Percentiles rank a stretch among this genome's conserved stretches.
Conservation (phyloP, 345 rosid genomes). For the Cardamine chenopodiifolia region DNA sequence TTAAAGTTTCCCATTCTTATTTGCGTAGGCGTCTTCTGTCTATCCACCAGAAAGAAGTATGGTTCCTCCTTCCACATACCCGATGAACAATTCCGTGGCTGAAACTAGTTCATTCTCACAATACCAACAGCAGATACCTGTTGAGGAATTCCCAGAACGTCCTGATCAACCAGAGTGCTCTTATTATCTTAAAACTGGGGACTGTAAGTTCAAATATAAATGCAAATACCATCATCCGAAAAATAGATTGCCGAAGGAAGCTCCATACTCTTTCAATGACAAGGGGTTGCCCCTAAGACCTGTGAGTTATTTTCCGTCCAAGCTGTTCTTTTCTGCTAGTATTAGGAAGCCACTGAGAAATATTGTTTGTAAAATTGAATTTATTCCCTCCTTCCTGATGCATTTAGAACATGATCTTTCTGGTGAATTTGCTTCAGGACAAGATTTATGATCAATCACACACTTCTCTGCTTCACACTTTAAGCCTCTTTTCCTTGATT, state of each 20-base stretch:
- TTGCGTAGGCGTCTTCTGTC: conserved; percentile 65
- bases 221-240: conserved; percentile 98
- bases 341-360: conserved; percentile 12
- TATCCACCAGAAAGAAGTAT: conserved; percentile 61
- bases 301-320: conserved; percentile 55
- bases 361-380: background rate
- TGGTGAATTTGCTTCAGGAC: conserved; percentile 2
- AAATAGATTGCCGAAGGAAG: conserved; percentile 52
- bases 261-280: conserved; percentile 69
- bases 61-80: conserved; percentile 58
- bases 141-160: conserved; percentile 89
- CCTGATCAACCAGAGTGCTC: conserved; percentile 94
- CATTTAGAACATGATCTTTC: conserved; percentile 12
- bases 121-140: conserved; percentile 56
- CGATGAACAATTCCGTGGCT: conserved; percentile 46
- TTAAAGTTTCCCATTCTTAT: conserved; percentile 25
- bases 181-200: conserved; percentile 85
- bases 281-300: conserved; percentile 98
- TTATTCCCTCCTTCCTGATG: conserved; percentile 10
- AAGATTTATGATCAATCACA: background rate
- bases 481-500: background rate
- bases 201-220: conserved; percentile 82
- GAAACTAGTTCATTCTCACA: conserved; percentile 55
- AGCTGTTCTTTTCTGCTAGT: background rate
- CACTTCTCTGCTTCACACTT: background rate